Base-by-base conservation (phyloP, 1,284 basidiomycete genomes). In the Rhodotorula mucilaginosa region DNA sequence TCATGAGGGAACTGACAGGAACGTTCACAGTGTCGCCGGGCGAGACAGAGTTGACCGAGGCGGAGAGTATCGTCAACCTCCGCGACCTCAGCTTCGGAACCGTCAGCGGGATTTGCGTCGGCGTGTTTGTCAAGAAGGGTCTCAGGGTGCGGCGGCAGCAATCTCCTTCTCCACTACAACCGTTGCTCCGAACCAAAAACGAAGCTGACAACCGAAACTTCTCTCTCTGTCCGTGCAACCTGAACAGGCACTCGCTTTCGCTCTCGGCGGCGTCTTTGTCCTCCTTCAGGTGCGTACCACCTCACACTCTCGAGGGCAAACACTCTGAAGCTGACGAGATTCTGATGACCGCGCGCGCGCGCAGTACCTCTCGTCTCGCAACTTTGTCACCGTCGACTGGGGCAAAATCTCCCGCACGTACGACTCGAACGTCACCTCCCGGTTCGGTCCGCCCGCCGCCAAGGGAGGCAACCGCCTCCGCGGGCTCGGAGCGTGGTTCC, bases 111-210 rank as follows among this genome's bases (percentile, higher is more conserved):
- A 78, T 79, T 48, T 77, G 73, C 44, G 75, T 75, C 16, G 78
- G 78, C 13, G 66, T 79, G 2, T 79, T 79, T 52, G 72, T 79
- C 49, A 79, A 78, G 71, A 79, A 79, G 67, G 78, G 78, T 1
- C 51, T 79, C 31, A 70, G 74, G 61, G 73, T 74, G 51, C 31
- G 3, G 15, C 34, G 47, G 7, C 58, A 31, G 12, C 8, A 2
- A 13, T 44, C 16, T 10, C 26, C 16, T 19, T 46, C 61, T 49
- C 48, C 54, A 5, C 26, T 26, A n/a, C n/a, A 4, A 31, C 54
- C n/a, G 26, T n/a, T 31, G 3, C 18, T 26, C 26, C 26, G 12
- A 34, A 34, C 34, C 34, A 21, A 10, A n/a, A 26, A 18, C 29
- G 23, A 26, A 1, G 10, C 13, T 29, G n/a, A 26, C 31, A 34